Base-by-base conservation (phyloP, 2,329 filamentous ascomycete genomes). In the Biscogniauxia sp. region DNA sequence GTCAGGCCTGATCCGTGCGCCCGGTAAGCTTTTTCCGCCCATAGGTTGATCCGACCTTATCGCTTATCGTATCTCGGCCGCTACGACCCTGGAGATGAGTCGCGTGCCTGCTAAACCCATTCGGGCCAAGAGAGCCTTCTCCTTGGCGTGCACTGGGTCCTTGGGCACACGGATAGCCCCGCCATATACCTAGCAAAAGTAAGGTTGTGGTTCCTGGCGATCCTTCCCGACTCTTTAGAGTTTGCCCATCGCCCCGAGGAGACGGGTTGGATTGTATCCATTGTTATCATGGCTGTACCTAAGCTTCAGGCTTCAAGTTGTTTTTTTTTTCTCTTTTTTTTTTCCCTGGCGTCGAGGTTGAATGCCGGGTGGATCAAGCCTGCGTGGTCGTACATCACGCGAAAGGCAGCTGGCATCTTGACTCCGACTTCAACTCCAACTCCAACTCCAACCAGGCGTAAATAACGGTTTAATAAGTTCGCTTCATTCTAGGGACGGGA, bases 191-290 rank as follows among this genome's bases (percentile, higher is more conserved):
- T n/a, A n/a, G n/a, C 55, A 45, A n/a, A 45, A 45, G 28, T 26
- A 26, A 54, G 32, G 58, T 37, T 59, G 56, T 57, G 11, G 61
- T 64, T 56, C 64, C 66, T 66, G 64, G 55, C 50, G 61, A 68
- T 67, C 63, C 55, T 60, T 58, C 25, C 53, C 55, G 55, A 37
- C 11, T 51, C 25, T 51, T 41, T 20, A 25, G 9, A 23, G 32
- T 55, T 51, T 19, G 23, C 25, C n/a, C 53, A 37, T 41, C 28
- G 37, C 37, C 17, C 37, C 37, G 11, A 17, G 37, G 37, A n/a
- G 37, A 45, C 15, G 37, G 37, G 11, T 15, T 23, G 25, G 17
- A 52, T 2, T 52, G 7, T 11, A 32, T 52, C 20, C 20, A 53
- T 37, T 19, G 19, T 15, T 15, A 19, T n/a, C n/a, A 13, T 19